Evolutionary conservation across 1,284 basidiomycete species (phyloP).

Genomic region (Anthracocystis walkeri): DNA sequence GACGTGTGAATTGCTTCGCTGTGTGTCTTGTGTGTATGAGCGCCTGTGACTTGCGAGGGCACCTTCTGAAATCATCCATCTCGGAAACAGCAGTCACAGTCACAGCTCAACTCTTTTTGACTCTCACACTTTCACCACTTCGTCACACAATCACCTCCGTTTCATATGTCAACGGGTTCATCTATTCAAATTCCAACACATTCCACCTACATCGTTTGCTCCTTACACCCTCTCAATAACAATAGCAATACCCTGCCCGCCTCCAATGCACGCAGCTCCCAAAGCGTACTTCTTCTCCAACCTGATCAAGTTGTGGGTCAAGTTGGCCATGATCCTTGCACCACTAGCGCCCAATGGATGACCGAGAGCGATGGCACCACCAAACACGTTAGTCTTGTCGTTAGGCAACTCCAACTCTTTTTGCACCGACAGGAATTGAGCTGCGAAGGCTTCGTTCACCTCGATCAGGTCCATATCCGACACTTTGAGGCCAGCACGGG

Average conservation of each 20-base stretch:
- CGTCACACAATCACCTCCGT: too few species aligned
- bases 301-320: conserved; percentile 73
- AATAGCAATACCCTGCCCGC: conserved; percentile 71
- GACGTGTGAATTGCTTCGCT: too few species aligned
- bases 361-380: conserved; percentile 73
- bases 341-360: conserved; percentile 74
- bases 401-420: conserved; percentile 81
- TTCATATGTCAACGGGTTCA: too few species aligned
- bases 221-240: conserved; percentile 69
- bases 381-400: conserved; percentile 74
- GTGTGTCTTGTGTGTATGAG: too few species aligned
- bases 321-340: conserved; percentile 73
- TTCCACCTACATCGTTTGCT: not conserved
- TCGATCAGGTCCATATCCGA: conserved; percentile 74
- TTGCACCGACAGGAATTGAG: conserved; percentile 90
- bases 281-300: conserved; percentile 74
- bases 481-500: conserved; percentile 69
- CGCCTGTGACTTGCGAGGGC: too few species aligned
- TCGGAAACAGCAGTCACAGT: too few species aligned
- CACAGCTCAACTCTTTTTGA: too few species aligned
- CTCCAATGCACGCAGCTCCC: conserved; percentile 74
- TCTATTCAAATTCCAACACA: not conserved
- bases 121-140: too few species aligned
- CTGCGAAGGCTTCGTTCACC: conserved; percentile 86
- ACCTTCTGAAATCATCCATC: too few species aligned